Base-by-base conservation (phyloP, 1,284 basidiomycete species). In the Hortiboletus rubellus region DNA sequence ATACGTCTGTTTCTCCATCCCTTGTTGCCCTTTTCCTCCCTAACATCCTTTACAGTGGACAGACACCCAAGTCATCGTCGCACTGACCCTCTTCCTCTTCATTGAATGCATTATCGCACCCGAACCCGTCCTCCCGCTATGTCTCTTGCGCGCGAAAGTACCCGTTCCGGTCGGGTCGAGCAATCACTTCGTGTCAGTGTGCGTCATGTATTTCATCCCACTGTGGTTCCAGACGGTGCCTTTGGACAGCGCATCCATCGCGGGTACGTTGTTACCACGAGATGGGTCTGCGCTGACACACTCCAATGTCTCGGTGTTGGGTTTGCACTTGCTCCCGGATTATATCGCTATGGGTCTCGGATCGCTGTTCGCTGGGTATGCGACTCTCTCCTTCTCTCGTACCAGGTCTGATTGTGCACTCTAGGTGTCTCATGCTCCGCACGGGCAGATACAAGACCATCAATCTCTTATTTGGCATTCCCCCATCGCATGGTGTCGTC, bases 101-200 rank as follows among this genome's bases (percentile, higher is more conserved):
- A 40, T 67, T 8, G 63, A 65, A 45, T 57, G 46, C 9, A 5
- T 22, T 1, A 24, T 65, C 3, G 60, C 65, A 9, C 38, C 50
- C 0, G 63, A 65, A 33, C 62, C 62, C 1, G 34, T 62, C 31
- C 50, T 62, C n/a, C 54, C 62, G 6, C 47, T 17, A 0, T 54
- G 38, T 24, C 52, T 64, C 12, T 44, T 62, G 15, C 24, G 45
- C 8, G 34, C 46, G 17, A 61, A 54, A 54, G 85, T 90, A 1
- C 87, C 87, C 0, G 78, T 89, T 17, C 79, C 89, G 0, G 83
- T 90, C 30, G 84, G 86, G 0, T 71, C 40, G 46, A 65, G 63
- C 18, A 65, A 57, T 24, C 58, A 40, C 15, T 52, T 66, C n/a
- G 12, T 55, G 10, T 46, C 38, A 5, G 7, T 56, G 45, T 64